Base-by-base conservation (phyloP, 805 yeast species). In the Yarrowia sp. region DNA sequence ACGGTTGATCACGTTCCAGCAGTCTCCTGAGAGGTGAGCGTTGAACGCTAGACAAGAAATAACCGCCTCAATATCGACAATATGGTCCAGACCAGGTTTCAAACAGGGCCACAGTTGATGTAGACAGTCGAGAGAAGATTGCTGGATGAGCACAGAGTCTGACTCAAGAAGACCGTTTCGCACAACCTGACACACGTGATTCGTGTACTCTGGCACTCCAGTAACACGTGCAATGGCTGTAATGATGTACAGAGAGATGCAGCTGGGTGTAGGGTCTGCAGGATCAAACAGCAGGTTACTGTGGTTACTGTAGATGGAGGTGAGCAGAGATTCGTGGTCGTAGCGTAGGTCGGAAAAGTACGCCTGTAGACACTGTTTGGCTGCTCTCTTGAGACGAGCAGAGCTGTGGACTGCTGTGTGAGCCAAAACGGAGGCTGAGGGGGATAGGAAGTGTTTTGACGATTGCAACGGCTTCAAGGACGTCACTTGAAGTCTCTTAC, bases 61-160 rank as follows among this genome's bases (percentile, higher is more conserved):
- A 5, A 59, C 65, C 10, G 52, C 56, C 32, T 63, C 67, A 16
- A 63, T 49, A 15, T 63, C 67, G 46, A 48, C 67, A 49, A 63
- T 48, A 11, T 63, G 55, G n/a, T 46, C 46, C n/a, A 48, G 38
- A 11, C 56, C 67, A 8, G 67, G 46, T 7, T 63, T 63, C 19
- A 63, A 4, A 9, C 40, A 14, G 4, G 67, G 55, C 65, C 65
- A 59, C 7, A 59, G 42, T 5, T 22, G 19, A 35, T 59, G 52
- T 2, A 59, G 11, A 35, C 65, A 43, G 35, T 59, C 65, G 43
- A 59, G 65, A 14, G 52, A 59, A 5, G 52, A 15, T 14, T 16
- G 16, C 35, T 45, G 65, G 16, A 59, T 59, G 5, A 32, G 35
- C 32, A 59, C 52, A 4, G 65, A 59, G 32, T 59, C 65, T 9